Evolutionary conservation across 495 filamentous ascomycete species (phyloP).

Genomic region (Cenococcum geophilum): DNA sequence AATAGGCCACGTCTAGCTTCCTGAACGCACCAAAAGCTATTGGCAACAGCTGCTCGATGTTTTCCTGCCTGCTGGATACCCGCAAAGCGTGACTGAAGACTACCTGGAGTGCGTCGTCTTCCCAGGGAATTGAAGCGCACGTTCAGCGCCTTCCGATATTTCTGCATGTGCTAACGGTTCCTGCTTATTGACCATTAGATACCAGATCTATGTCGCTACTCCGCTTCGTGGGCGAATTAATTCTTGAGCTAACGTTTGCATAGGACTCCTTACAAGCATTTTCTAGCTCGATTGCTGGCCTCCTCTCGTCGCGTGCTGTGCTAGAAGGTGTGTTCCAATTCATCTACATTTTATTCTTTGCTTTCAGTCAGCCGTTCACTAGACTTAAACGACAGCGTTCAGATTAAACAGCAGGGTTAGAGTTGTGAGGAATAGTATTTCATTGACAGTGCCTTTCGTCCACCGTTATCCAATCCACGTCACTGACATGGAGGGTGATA

Average conservation of each 20-base stretch:
- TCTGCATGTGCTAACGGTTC: background rate
- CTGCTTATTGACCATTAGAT: constrained; percentile 42
- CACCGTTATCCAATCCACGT: constrained; percentile 4
- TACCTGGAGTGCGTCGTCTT: constrained; percentile 60
- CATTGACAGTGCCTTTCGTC: background rate
- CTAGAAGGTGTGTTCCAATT: constrained; percentile 57
- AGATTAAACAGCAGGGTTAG: background rate
- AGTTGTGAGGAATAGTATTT: background rate
- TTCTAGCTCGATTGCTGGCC: constrained; percentile 82
- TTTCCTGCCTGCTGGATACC: constrained; percentile 91
- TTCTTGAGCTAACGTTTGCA: constrained; percentile 15
- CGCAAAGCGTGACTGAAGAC: constrained; percentile 82
- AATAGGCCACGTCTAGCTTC: constrained; percentile 18
- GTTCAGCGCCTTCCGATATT: background rate
- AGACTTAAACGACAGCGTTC: background rate
- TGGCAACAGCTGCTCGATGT: constrained; percentile 53
- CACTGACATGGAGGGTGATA: background rate
- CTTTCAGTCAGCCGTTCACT: background rate
- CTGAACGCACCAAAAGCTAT: constrained; percentile 29
- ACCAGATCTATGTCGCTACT: constrained; percentile 62
- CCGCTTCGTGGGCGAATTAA: background rate
- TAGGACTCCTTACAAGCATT: constrained; percentile 96
- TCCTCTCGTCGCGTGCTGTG: constrained; percentile 82
- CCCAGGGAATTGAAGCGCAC: background rate
- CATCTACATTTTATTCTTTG: constrained; percentile 4